Evolutionary conservation across 441 rosid genomes (phyloP).

Genomic region (Dalechampia spathulata): DNA sequence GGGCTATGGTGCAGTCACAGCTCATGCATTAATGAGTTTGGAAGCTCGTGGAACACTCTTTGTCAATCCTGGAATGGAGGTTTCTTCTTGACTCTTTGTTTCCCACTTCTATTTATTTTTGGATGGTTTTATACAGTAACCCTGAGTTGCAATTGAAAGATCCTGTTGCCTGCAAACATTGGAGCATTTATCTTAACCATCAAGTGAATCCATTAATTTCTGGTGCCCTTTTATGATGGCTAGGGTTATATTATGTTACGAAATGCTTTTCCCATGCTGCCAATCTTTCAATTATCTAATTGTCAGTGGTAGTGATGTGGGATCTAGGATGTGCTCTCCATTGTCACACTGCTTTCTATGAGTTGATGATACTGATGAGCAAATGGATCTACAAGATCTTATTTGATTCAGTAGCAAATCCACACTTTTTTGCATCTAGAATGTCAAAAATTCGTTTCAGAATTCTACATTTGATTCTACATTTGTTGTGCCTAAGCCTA

Average conservation of each 20-base stretch:
- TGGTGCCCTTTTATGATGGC: background rate
- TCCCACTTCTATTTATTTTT: background rate
- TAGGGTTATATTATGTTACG: background rate
- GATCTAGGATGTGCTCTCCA: background rate
- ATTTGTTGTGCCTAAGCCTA: background rate
- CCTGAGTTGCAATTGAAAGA: background rate
- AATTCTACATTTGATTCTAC: background rate
- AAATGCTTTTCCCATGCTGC: background rate
- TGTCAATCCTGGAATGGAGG: slow-evolving; percentile 83
- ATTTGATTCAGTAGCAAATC: background rate
- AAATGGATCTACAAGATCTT: background rate
- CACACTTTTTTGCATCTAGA: background rate
- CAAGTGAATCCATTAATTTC: background rate
- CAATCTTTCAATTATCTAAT: background rate
- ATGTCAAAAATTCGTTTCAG: too few relatives aligned
- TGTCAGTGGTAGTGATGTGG: background rate
- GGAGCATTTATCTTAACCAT: background rate
- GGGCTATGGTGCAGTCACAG: slow-evolving; percentile 81
- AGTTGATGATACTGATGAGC: background rate
- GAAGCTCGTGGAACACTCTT: slow-evolving; percentile 94
- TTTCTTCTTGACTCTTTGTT: slow-evolving; percentile 16
- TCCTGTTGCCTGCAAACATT: too few relatives aligned
- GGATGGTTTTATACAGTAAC: background rate
- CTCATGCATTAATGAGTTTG: slow-evolving; percentile 80
- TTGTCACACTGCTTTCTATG: background rate